Percentiles rank a stretch among this genome's conserved stretches.
Conservation (phyloP, 352 stramenopile species). For the Pythium phragmitis region DNA sequence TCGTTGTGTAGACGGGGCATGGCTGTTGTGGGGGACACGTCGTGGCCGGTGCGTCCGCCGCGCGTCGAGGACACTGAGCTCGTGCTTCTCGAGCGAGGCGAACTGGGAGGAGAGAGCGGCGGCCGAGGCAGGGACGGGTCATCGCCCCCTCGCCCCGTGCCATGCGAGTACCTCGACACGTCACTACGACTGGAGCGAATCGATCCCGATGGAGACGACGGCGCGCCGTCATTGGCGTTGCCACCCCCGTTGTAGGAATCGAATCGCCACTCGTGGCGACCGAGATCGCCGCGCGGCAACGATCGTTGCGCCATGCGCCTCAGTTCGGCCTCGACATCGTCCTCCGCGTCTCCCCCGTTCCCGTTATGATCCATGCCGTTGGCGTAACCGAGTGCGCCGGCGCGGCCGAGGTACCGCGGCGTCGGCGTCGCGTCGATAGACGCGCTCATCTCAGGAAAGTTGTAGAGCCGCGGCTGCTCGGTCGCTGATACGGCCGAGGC, state of each 20-base stretch:
- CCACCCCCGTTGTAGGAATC: conserved; percentile 45
- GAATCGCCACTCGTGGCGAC: conserved; percentile 71
- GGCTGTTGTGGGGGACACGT: conserved; percentile 20
- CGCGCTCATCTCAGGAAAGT: conserved; percentile 78
- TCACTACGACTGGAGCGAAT: conserved; percentile 39
- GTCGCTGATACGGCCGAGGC: conserved; percentile 80
- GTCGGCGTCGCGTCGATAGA: conserved; percentile 77
- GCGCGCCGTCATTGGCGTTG: conserved; percentile 19
- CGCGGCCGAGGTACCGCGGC: conserved; percentile 73
- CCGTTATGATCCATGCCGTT: conserved; percentile 10
- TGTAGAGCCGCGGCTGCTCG: conserved; percentile 55
- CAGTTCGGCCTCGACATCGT: conserved; percentile 78
- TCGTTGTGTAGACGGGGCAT: conserved; percentile 4
- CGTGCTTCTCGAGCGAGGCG: conserved; percentile 44
- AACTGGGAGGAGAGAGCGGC: conserved; percentile 62
- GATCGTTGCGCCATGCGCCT: conserved; percentile 76
- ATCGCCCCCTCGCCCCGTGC: neutral
- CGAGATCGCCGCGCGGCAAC: conserved; percentile 73
- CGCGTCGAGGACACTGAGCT: conserved; percentile 11
- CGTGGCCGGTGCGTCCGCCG: conserved; percentile 20
- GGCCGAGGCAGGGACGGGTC: conserved; percentile 46
- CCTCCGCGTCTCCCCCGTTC: conserved; percentile 37
- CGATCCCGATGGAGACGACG: conserved; percentile 44
- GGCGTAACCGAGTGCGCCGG: conserved; percentile 16
- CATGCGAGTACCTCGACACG: conserved; percentile 7